These are phyloP conservation scores for Mucor ambiguus DNA, from an alignment of 371 early-diverging fungal genomes.

Conservation along the genomic window DNA sequence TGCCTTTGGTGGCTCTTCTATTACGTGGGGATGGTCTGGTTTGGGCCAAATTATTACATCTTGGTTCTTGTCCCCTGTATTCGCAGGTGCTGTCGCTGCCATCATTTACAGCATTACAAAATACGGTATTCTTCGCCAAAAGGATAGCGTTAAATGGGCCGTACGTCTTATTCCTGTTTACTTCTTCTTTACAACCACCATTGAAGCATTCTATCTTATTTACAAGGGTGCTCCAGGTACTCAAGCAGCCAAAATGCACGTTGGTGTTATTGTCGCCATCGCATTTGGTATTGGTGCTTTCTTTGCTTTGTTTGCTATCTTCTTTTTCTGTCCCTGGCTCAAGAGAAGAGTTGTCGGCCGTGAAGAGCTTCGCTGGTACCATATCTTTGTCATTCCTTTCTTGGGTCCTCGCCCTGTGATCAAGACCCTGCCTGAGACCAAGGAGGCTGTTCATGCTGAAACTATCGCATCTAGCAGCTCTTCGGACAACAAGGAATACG, in stretches of 20 bases:
- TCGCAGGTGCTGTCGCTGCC: conserved; percentile 67
- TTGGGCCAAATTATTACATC: conserved; percentile 74
- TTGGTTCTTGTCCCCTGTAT: conserved; percentile 78
- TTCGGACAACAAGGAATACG: conserved; percentile 13
- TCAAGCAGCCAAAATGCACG: conserved; percentile 37
- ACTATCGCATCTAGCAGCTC: conserved; percentile 5
- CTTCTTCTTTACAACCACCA: conserved; percentile 70
- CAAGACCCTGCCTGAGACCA: background rate
- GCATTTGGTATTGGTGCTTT: conserved; percentile 60
- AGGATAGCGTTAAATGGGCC: conserved; percentile 75
- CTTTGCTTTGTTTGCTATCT: conserved; percentile 60
- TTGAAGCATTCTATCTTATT: conserved; percentile 74
- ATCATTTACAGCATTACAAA: conserved; percentile 68
- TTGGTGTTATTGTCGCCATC: conserved; percentile 60
- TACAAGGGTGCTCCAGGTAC: conserved; percentile 70
- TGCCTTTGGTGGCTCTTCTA: conserved; percentile 64
- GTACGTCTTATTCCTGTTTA: conserved; percentile 76
- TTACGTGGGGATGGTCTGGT: conserved; percentile 76
- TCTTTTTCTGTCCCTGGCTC: conserved; percentile 70
- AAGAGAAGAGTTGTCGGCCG: conserved; percentile 62
- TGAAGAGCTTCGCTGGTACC: conserved; percentile 75
- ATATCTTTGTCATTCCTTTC: conserved; percentile 59
- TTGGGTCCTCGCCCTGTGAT: conserved; percentile 49
- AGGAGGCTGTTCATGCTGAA: conserved; percentile 5
- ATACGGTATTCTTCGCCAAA: conserved; percentile 59